phyloP scores from a whole-genome alignment of 345 rosid genomes.

The Eutrema heterophyllum region DNA sequence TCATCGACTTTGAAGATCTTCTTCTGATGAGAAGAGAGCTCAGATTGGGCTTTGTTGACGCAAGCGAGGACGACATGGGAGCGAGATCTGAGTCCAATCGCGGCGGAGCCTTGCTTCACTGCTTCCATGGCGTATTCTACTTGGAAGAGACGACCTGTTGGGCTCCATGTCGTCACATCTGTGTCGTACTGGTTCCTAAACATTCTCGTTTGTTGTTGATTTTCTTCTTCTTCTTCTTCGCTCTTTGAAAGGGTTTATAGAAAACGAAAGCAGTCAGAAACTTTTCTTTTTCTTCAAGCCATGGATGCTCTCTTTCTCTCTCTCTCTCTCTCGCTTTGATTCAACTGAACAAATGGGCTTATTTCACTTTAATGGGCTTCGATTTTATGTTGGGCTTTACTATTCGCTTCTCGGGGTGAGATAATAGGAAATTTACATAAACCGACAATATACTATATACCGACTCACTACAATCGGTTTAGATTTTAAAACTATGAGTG shows the following conservation, averaged over 20 bases:
- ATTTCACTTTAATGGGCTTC: neutral
- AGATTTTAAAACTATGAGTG: too few species aligned
- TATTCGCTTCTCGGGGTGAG: too few species aligned
- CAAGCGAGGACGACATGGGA: slow-evolving; percentile 87
- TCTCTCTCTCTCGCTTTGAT: neutral
- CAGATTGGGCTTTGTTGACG: slow-evolving; percentile 89
- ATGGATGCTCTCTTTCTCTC: slow-evolving; percentile 15
- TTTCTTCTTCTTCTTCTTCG: neutral
- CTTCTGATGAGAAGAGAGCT: slow-evolving; percentile 95
- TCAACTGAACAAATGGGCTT: slow-evolving; percentile 9
- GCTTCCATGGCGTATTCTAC: slow-evolving; percentile 99
- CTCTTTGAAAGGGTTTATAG: slow-evolving; percentile 2
- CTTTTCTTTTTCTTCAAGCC: slow-evolving; percentile 36
- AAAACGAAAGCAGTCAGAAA: neutral
- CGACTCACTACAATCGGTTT: too few species aligned
- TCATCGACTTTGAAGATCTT: slow-evolving; percentile 99
- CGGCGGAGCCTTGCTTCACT: slow-evolving; percentile 98
- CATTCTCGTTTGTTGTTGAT: slow-evolving; percentile 31
- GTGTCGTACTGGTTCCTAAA: slow-evolving; percentile 99
- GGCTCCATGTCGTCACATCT: slow-evolving; percentile 99
- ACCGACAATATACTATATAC: too few species aligned
- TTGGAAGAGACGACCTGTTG: slow-evolving; percentile 91
- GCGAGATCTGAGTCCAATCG: slow-evolving; percentile 98
- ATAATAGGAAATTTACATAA: too few species aligned
- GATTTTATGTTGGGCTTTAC: neutral